Evolutionary conservation across 208 protist genomes (phyloP).

Genomic region (Strigomonas galati): DNA sequence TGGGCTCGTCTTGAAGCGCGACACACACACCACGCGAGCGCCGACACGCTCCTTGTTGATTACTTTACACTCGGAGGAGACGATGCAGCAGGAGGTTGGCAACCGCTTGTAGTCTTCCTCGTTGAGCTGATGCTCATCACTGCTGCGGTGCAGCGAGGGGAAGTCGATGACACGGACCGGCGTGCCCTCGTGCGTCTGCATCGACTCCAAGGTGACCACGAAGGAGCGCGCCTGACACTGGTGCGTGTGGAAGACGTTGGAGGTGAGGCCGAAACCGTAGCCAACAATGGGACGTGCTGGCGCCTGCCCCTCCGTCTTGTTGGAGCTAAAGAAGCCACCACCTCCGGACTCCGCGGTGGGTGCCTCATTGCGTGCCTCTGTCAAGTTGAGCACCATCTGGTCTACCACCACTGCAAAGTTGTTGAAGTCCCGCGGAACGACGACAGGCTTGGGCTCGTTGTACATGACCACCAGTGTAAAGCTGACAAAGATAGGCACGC

Average conservation of each 20-base stretch:
- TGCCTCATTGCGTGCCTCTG: conserved; percentile 19
- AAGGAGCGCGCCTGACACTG: conserved; percentile 6
- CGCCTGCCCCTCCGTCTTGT: conserved; percentile 8
- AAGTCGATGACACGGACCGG: conserved; percentile 45
- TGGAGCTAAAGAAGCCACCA: background rate
- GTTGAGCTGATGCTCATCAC: conserved; percentile 39
- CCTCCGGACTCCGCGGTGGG: conserved; percentile 2
- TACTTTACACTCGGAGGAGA: conserved; percentile 35
- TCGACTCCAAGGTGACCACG: conserved; percentile 6
- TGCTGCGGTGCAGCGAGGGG: conserved; percentile 29
- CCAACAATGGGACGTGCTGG: conserved; percentile 24
- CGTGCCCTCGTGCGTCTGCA: background rate
- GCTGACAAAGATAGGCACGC: conserved; percentile 37
- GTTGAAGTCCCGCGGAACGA: conserved; percentile 41
- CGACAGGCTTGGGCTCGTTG: conserved; percentile 13
- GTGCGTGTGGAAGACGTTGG: conserved; percentile 26
- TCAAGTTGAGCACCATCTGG: conserved; percentile 53
- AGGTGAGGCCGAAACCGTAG: conserved; percentile 61
- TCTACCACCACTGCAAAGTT: conserved; percentile 45
- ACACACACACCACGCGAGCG: conserved; percentile 43
- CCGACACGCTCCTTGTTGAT: conserved; percentile 38
- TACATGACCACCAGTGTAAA: conserved; percentile 52
- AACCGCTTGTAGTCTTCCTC: conserved; percentile 37
- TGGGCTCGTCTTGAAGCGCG: conserved; percentile 59
- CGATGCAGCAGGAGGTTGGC: conserved; percentile 56